Evolutionary conservation across 139 green algal species (phyloP).

Genomic region (Nannochloris sp.): DNA sequence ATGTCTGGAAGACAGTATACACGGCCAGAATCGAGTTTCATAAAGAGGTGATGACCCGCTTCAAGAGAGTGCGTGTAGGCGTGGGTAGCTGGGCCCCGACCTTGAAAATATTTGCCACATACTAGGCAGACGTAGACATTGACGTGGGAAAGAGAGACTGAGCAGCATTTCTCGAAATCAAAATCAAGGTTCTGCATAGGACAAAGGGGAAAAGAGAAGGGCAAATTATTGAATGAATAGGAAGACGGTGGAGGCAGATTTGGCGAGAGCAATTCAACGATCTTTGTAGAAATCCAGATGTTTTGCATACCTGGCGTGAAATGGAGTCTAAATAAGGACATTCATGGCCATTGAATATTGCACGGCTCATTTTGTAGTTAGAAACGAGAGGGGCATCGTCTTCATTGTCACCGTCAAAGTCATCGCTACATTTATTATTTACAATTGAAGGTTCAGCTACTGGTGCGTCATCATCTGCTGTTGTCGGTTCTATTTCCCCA

Average conservation of each 20-base stretch:
- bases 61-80: conserved; percentile 93
- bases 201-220: neutral
- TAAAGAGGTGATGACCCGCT: conserved; percentile 90
- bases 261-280: neutral
- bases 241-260: neutral
- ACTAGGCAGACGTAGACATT: conserved; percentile 98
- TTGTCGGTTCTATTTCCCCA: neutral
- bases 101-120: conserved; percentile 98
- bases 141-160: conserved; percentile 76
- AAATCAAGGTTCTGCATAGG: conserved; percentile 86
- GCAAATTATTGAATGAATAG: neutral
- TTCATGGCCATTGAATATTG: conserved; percentile 56
- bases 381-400: conserved; percentile 28
- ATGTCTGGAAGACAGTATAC: conserved; percentile 92
- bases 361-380: conserved; percentile 1
- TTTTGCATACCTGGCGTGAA: conserved; percentile 53
- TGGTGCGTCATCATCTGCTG: neutral
- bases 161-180: conserved; percentile 99
- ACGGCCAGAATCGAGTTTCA: conserved; percentile 58
- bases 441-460: neutral
- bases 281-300: neutral
- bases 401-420: conserved; percentile 17
- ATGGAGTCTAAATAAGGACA: conserved; percentile 99
- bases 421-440: conserved; percentile 3
- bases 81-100: conserved; percentile 77